phyloP scores from a whole-genome alignment of 345 rosid genomes.

The Camelina sativa region DNA sequence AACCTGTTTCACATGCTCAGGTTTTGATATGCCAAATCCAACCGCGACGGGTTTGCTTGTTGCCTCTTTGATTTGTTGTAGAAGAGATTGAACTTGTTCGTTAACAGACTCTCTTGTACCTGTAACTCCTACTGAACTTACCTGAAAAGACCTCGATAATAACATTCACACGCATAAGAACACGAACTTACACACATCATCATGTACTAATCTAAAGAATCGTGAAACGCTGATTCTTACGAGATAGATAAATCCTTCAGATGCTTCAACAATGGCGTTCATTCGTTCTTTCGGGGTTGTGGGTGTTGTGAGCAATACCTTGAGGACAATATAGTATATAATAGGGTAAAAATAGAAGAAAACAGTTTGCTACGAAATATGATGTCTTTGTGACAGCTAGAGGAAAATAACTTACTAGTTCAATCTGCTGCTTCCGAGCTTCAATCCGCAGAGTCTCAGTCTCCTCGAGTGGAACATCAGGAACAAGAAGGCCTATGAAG shows the following conservation, averaged over 20 bases:
- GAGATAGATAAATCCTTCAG: slow-evolving; percentile 88
- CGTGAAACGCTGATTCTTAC: slow-evolving; percentile 49
- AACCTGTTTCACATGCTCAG: slow-evolving; percentile 84
- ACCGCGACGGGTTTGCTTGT: slow-evolving; percentile 79
- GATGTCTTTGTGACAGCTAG: background rate
- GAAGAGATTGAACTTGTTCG: slow-evolving; percentile 62
- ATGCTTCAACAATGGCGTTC: slow-evolving; percentile 80
- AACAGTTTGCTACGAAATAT: slow-evolving; percentile 14
- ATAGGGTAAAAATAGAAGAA: background rate
- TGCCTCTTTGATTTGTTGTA: slow-evolving; percentile 71
- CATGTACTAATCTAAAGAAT: background rate
- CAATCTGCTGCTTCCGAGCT: slow-evolving; percentile 76
- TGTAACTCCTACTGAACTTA: slow-evolving; percentile 87
- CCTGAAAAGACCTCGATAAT: slow-evolving; percentile 49
- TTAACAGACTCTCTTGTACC: slow-evolving; percentile 84
- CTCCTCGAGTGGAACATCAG: slow-evolving; percentile 97
- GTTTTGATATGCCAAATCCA: slow-evolving; percentile 84
- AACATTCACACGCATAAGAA: slow-evolving; percentile 1
- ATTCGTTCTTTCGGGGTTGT: slow-evolving; percentile 75
- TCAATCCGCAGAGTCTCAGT: slow-evolving; percentile 72
- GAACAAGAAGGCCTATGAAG: slow-evolving; percentile 79
- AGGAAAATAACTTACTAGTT: slow-evolving; percentile 54
- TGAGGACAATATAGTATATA: slow-evolving; percentile 28
- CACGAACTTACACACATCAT: background rate
- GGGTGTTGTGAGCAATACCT: slow-evolving; percentile 92